These are phyloP conservation scores for Chloranthus sessilifolius DNA, from an alignment of 164 flowering plant species.

Conservation along the genomic window DNA sequence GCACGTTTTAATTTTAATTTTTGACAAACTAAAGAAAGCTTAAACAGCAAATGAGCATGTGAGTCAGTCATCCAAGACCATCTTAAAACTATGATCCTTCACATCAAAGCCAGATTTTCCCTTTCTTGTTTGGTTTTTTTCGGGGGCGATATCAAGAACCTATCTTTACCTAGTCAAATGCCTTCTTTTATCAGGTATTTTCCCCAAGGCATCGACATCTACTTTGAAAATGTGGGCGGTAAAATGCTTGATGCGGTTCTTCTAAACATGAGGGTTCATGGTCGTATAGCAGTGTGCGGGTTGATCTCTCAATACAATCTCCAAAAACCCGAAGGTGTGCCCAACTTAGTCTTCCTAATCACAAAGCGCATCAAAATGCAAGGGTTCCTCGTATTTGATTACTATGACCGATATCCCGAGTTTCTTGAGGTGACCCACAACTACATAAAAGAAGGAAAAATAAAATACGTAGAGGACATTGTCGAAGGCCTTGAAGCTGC, in stretches of 20 bases:
- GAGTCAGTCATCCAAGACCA: too few relatives aligned
- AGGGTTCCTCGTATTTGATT: not conserved
- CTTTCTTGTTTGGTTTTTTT: too few relatives aligned
- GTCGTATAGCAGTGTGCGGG: conserved; percentile 30
- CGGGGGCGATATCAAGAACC: too few relatives aligned
- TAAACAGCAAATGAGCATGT: too few relatives aligned
- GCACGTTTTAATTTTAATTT: too few relatives aligned
- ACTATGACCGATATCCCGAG: not conserved
- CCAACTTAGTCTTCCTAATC: not conserved
- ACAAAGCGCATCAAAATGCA: conserved; percentile 4
- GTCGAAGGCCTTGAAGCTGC: conserved; percentile 27
- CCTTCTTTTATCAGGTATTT: conserved; percentile 16
- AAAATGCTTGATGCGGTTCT: conserved; percentile 33
- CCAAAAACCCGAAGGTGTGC: conserved; percentile 4
- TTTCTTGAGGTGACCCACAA: conserved; percentile 2
- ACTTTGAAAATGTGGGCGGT: conserved; percentile 32
- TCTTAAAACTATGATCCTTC: too few relatives aligned
- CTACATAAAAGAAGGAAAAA: conserved; percentile 10
- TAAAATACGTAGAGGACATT: conserved; percentile 24
- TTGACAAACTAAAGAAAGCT: too few relatives aligned
- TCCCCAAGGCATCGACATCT: conserved; percentile 28
- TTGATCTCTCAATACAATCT: conserved; percentile 16
- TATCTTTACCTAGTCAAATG: too few relatives aligned
- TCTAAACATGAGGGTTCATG: conserved; percentile 25
- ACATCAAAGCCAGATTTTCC: too few relatives aligned